Evolutionary conservation across 1,139 yeast genomes (phyloP).

Genomic region (Williopsis jadinii): DNA sequence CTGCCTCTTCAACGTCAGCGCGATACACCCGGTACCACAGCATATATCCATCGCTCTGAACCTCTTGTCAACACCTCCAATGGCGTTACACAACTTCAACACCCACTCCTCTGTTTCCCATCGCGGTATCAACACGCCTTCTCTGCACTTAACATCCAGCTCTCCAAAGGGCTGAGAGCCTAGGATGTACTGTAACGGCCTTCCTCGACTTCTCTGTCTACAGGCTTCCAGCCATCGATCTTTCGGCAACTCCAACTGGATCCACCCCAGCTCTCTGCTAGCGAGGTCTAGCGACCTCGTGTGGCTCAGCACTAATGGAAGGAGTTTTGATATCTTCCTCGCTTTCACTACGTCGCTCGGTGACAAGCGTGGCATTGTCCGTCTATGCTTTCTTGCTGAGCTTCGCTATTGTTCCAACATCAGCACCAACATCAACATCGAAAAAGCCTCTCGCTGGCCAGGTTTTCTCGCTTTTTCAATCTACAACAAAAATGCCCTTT

Average conservation of each 20-base stretch:
- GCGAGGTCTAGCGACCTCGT: conserved; percentile 24
- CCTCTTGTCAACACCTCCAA: conserved; percentile 16
- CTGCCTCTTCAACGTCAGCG: conserved; percentile 40
- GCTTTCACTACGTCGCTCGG: conserved; percentile 3
- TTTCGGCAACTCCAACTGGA: conserved; percentile 31
- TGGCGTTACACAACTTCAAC: conserved; percentile 30
- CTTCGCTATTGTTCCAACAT: too few relatives aligned
- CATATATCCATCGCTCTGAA: conserved; percentile 55
- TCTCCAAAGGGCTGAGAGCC: conserved; percentile 84
- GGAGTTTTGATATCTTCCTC: conserved; percentile 2
- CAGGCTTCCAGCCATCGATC: conserved; percentile 28
- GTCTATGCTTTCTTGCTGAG: too few relatives aligned
- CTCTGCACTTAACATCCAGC: conserved; percentile 50
- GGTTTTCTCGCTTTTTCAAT: too few relatives aligned
- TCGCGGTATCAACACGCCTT: conserved; percentile 78
- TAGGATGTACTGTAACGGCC: conserved; percentile 78
- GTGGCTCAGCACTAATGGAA: conserved; percentile 3
- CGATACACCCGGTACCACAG: conserved; percentile 88
- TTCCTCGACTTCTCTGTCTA: conserved; percentile 34
- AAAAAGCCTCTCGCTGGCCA: too few relatives aligned
- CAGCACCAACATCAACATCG: too few relatives aligned
- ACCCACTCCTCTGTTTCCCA: conserved; percentile 98
- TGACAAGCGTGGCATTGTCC: conserved; percentile 6
- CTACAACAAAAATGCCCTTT: too few relatives aligned
- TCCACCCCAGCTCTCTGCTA: conserved; percentile 44